Percentiles rank a stretch among this genome's conserved stretches.
Evolutionary conservation across 352 stramenopile species (phyloP).

Genomic region (Globisporangium splendens): DNA sequence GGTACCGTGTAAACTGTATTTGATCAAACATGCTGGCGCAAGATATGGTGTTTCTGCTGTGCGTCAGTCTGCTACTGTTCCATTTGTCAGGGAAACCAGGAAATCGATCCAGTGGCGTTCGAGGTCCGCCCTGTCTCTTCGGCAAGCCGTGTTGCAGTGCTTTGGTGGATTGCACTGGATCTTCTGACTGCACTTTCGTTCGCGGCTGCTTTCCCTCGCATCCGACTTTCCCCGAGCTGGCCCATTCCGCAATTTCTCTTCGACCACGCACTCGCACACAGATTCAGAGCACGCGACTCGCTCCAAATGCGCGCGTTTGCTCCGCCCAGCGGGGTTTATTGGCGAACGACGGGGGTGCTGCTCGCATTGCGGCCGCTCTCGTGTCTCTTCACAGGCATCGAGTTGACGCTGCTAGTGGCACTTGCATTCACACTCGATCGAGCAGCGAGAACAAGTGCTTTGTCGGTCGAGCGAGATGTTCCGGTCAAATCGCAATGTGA

Average conservation of each 20-base stretch:
- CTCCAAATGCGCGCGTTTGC: neutral
- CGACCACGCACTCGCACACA: slow-evolving; percentile 2
- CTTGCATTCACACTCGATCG: slow-evolving; percentile 10
- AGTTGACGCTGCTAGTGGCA: slow-evolving; percentile 20
- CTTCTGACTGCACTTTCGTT: neutral
- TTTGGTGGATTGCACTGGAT: no score
- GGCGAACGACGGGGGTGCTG: slow-evolving; percentile 7
- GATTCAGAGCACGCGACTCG: neutral
- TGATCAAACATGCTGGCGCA: neutral
- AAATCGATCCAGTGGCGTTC: neutral
- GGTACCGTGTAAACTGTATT: neutral
- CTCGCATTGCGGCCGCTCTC: slow-evolving; percentile 12
- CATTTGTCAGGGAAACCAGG: neutral
- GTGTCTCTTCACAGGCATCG: slow-evolving; percentile 13
- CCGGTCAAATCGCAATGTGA: neutral
- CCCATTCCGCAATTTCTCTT: slow-evolving; percentile 10
- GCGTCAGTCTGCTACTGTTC: neutral
- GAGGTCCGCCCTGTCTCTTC: slow-evolving; percentile 3
- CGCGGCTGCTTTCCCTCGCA: neutral
- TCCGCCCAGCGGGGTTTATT: slow-evolving; percentile 1
- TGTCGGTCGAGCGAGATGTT: neutral
- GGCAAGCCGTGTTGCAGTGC: no score
- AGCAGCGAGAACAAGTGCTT: neutral
- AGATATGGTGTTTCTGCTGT: slow-evolving; percentile 5
- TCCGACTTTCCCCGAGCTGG: neutral